These are phyloP conservation scores for Diplogelasinospora grovesii DNA, from an alignment of 495 filamentous ascomycete genomes.

Conservation along the genomic window DNA sequence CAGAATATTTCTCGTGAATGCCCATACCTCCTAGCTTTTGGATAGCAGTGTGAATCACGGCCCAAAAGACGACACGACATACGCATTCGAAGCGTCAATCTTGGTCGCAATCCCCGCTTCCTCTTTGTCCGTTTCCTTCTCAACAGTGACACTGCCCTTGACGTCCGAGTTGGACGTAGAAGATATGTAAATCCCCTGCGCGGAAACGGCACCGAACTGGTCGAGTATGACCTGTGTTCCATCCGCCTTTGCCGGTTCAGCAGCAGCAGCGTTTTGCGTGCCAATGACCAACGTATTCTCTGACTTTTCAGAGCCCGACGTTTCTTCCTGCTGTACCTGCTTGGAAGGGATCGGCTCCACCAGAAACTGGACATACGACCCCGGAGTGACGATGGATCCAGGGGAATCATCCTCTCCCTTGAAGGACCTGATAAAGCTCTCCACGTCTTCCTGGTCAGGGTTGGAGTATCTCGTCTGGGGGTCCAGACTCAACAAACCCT, in stretches of 20 bases:
- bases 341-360: conserved; percentile 28
- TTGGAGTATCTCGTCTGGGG: conserved; percentile 48
- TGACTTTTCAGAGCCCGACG: neutral
- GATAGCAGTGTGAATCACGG: too few relatives aligned
- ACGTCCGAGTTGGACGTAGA: neutral
- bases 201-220: conserved; percentile 38
- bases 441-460: conserved; percentile 21
- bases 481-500: conserved; percentile 75
- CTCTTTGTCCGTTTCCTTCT: too few relatives aligned
- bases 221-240: conserved; percentile 15
- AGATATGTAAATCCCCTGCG: conserved; percentile 32
- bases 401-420: conserved; percentile 12
- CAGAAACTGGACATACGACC: conserved; percentile 45
- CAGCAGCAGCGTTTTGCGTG: neutral
- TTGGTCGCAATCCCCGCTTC: conserved; percentile 21
- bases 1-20: too few relatives aligned
- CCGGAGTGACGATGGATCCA: conserved; percentile 32
- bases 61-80: conserved; percentile 12
- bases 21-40: too few relatives aligned
- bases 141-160: too few relatives aligned
- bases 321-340: neutral
- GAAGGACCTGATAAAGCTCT: conserved; percentile 25
- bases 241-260: too few relatives aligned
- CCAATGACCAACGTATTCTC: neutral
- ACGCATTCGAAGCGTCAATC: conserved; percentile 33